Evolutionary conservation across 164 flowering plant species (phyloP).

Genomic region (Amborella trichopoda): DNA sequence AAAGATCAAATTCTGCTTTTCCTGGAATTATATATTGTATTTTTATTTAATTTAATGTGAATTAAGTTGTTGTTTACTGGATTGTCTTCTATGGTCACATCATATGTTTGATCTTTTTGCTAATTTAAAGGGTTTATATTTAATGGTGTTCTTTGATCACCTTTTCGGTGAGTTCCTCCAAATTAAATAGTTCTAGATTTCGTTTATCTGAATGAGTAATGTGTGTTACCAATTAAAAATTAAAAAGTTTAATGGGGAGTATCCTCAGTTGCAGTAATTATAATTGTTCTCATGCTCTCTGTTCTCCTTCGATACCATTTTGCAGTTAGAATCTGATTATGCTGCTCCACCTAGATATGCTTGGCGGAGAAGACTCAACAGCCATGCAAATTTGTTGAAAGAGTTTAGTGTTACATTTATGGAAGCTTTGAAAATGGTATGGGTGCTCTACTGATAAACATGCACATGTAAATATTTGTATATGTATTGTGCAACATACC

Average conservation of each 20-base stretch:
- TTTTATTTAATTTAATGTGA: no score
- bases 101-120: no score
- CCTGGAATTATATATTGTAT: no score
- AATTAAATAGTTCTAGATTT: background rate
- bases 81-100: no score
- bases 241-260: background rate
- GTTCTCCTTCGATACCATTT: background rate
- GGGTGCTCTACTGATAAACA: no score
- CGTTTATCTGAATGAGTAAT: background rate
- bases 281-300: background rate
- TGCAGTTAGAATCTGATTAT: constrained; percentile 82
- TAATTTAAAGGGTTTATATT: no score
- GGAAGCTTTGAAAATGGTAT: constrained; percentile 90
- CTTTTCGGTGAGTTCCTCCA: no score
- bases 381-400: constrained; percentile 83
- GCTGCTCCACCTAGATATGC: constrained; percentile 92
- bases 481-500: no score
- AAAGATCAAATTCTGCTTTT: no score
- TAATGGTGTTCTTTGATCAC: no score
- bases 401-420: constrained; percentile 86
- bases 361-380: constrained; percentile 86
- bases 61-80: no score
- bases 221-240: background rate
- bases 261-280: background rate
- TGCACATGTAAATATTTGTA: no score